Conservation (phyloP, 1,139 yeast species). For the Suhomyces ambrosiae region DNA sequence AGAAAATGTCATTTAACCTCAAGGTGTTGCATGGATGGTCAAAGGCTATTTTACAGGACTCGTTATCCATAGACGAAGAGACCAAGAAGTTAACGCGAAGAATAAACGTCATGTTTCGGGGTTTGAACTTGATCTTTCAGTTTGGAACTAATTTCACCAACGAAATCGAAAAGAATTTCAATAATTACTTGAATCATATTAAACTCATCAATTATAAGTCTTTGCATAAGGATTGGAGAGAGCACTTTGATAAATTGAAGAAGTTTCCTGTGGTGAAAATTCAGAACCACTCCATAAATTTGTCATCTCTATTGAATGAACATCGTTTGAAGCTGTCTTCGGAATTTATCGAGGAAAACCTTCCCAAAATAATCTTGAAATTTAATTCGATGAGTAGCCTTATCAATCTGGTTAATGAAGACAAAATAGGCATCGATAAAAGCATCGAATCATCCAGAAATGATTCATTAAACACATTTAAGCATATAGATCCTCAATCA, state of each 20-base stretch:
- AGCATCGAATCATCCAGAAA: constrained; percentile 37
- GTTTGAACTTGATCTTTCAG: constrained; percentile 59
- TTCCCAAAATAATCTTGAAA: constrained; percentile 36
- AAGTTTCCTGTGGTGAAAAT: constrained; percentile 34
- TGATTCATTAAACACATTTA: constrained; percentile 37
- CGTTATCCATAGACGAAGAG: constrained; percentile 22
- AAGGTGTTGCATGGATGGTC: constrained; percentile 34
- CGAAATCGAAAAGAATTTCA: constrained; percentile 55
- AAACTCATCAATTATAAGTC: constrained; percentile 50
- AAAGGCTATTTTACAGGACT: constrained; percentile 24
- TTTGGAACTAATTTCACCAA: constrained; percentile 55
- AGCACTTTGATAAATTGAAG: constrained; percentile 41
- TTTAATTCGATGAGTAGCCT: constrained; percentile 44
- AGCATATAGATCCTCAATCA: constrained; percentile 16
- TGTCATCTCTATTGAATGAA: constrained; percentile 30
- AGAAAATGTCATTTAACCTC: constrained; percentile 26
- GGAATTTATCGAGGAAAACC: constrained; percentile 22
- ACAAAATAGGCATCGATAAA: constrained; percentile 33
- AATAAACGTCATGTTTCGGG: constrained; percentile 48
- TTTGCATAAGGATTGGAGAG: constrained; percentile 51
- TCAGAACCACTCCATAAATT: constrained; percentile 20
- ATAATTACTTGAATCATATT: constrained; percentile 50
- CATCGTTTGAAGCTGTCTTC: constrained; percentile 30
- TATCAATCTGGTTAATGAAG: constrained; percentile 29
- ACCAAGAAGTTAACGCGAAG: constrained; percentile 26